Evolutionary conservation across 495 filamentous ascomycete genomes (phyloP).

Genomic region (Podospora anserina): DNA sequence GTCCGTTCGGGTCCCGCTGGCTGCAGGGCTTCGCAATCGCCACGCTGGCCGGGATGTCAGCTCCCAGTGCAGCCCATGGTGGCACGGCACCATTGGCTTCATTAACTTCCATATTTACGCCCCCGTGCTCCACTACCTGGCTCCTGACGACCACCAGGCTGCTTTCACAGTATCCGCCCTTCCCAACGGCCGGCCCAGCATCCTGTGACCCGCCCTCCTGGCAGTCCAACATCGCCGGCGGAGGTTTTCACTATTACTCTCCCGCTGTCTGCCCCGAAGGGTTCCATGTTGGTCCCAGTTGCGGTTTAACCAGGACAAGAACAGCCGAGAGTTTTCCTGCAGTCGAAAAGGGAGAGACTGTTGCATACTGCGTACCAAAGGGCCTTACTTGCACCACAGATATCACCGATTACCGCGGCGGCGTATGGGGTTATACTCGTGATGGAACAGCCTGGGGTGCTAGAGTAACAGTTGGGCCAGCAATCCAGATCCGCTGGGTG

Average conservation of each 20-base stretch:
- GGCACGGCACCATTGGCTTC: conserved; percentile 35
- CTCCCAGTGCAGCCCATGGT: conserved; percentile 20
- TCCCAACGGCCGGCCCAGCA: conserved; percentile 34
- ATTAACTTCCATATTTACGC: conserved; percentile 42
- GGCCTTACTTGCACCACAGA: conserved; percentile 41
- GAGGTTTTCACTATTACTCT: conserved; percentile 42
- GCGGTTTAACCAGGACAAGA: conserved; percentile 28
- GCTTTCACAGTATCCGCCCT: conserved; percentile 40
- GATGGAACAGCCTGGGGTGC: conserved; percentile 24
- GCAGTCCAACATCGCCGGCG: conserved; percentile 29
- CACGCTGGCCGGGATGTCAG: conserved; percentile 20
- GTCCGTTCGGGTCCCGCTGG: conserved; percentile 15
- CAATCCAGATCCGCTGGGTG: conserved; percentile 42
- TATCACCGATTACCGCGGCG: conserved; percentile 40
- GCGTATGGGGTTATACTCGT: conserved; percentile 38
- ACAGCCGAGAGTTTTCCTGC: conserved; percentile 37
- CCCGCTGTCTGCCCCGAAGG: conserved; percentile 43
- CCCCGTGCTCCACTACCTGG: conserved; percentile 40
- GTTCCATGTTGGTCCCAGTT: conserved; percentile 36
- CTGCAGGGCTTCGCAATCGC: conserved; percentile 11
- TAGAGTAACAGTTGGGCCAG: conserved; percentile 37
- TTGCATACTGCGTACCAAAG: conserved; percentile 39
- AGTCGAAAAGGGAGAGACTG: conserved; percentile 36
- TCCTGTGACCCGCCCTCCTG: conserved; percentile 41
- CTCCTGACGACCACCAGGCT: conserved; percentile 37